A percentile compares a stretch with the other conserved stretches of the same genome.
Evolutionary conservation across 148 eudicot species (phyloP).

Genomic region (Camellia japonica): DNA sequence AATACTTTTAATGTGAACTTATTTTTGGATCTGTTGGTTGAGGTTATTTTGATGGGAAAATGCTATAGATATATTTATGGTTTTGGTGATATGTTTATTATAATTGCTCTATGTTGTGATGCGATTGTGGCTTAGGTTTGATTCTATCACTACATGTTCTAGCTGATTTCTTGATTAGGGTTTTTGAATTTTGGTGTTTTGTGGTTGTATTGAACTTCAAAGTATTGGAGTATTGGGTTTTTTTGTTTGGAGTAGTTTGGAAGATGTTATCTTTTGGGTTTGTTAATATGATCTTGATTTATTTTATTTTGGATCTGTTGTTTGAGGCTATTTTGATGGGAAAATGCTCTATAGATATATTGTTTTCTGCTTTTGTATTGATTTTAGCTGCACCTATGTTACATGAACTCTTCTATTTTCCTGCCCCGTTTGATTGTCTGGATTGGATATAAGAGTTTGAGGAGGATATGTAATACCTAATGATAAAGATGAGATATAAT

Average conservation of each 20-base stretch:
- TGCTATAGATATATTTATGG: background rate
- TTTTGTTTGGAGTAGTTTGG: background rate
- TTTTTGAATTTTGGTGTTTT: background rate
- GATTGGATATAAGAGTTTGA: too few relatives aligned
- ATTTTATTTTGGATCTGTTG: background rate
- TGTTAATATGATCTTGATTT: background rate
- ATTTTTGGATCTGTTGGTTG: slow-evolving; percentile 2
- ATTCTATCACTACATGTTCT: background rate
- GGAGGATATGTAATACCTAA: too few relatives aligned
- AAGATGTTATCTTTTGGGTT: background rate
- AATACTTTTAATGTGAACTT: background rate
- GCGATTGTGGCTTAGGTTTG: background rate
- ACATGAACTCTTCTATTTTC: too few relatives aligned
- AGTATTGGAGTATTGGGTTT: too few relatives aligned
- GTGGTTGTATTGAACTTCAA: too few relatives aligned
- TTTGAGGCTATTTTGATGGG: background rate
- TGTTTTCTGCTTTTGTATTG: background rate
- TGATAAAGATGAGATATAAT: too few relatives aligned
- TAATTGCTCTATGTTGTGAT: too few relatives aligned
- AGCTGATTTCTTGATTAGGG: background rate
- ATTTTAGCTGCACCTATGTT: background rate
- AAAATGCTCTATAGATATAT: background rate
- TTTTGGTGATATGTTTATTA: background rate
- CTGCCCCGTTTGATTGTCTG: too few relatives aligned
- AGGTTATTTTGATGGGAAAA: background rate